Evolutionary conservation across 306 rosid species (phyloP).

Genomic region (Quercus bicolor): DNA sequence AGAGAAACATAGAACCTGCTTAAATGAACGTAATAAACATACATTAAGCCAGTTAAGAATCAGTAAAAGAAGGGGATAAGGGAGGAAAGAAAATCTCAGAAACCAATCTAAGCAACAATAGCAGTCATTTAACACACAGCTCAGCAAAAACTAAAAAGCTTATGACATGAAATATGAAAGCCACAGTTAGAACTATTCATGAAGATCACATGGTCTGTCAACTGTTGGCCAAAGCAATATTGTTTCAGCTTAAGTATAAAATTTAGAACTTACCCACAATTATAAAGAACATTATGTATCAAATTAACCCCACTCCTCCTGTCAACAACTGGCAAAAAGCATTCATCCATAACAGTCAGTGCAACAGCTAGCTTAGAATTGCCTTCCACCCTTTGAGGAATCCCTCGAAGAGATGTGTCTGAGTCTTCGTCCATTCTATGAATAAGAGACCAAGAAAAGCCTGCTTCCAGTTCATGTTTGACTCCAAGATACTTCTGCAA

Average conservation of each 20-base stretch:
- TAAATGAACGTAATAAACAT: constrained; percentile 3
- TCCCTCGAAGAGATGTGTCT: constrained; percentile 58
- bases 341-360: constrained; percentile 91
- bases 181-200: neutral
- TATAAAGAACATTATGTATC: constrained; percentile 81
- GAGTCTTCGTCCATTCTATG: constrained; percentile 73
- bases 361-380: constrained; percentile 97
- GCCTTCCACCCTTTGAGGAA: constrained; percentile 71
- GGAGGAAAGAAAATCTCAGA: neutral
- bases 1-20: neutral
- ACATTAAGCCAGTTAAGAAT: neutral
- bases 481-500: constrained; percentile 83
- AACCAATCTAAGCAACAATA: neutral
- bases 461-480: constrained; percentile 91
- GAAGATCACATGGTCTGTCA: neutral
- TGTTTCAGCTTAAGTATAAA: neutral
- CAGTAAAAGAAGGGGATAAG: neutral
- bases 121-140: neutral
- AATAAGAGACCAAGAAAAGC: constrained; percentile 86
- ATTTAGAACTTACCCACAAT: constrained; percentile 68
- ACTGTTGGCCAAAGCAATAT: constrained; percentile 10
- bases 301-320: constrained; percentile 91
- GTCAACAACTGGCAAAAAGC: constrained; percentile 92
- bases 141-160: constrained; percentile 4
- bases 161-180: neutral